phyloP scores from a whole-genome alignment of 2,329 filamentous ascomycete genomes.

The Ophiostoma montium region DNA sequence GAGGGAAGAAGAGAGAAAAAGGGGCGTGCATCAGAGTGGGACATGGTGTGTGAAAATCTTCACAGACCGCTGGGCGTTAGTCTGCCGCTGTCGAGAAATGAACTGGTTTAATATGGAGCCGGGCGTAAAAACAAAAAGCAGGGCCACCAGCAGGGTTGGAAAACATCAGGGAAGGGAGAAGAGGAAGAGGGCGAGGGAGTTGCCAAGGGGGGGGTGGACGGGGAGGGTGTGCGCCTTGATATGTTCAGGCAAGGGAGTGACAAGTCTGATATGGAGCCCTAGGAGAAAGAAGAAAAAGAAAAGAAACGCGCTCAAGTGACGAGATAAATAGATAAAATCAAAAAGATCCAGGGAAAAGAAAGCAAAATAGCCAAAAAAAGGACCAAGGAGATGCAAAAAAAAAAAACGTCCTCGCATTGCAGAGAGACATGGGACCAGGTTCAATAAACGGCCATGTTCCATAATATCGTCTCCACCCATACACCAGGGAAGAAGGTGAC shows the following conservation, averaged over 20 bases:
- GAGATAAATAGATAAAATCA: background rate
- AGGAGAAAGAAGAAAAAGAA: background rate
- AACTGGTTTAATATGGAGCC: conserved; percentile 5
- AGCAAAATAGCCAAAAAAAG: background rate
- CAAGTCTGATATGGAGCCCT: background rate
- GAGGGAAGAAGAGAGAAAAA: background rate
- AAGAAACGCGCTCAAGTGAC: background rate
- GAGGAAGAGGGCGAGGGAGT: background rate
- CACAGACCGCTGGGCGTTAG: conserved; percentile 9
- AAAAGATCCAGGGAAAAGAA: background rate
- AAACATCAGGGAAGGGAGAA: background rate
- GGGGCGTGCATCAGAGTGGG: background rate
- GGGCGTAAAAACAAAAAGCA: background rate
- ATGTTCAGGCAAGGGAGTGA: background rate
- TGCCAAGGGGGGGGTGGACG: conserved; percentile 7
- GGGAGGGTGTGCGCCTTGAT: conserved; percentile 10
- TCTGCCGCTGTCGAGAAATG: conserved; percentile 7
- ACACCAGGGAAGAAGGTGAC: background rate
- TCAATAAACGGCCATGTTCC: conserved; percentile 3
- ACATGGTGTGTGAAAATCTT: conserved; percentile 8
- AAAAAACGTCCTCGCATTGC: conserved; percentile 5
- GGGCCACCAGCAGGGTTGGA: background rate
- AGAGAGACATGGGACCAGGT: conserved; percentile 2
- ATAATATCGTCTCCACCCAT: background rate
- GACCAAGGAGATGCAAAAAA: background rate